Conservation (phyloP, 1,139 yeast species). For the Scheffersomyces quercinus region DNA sequence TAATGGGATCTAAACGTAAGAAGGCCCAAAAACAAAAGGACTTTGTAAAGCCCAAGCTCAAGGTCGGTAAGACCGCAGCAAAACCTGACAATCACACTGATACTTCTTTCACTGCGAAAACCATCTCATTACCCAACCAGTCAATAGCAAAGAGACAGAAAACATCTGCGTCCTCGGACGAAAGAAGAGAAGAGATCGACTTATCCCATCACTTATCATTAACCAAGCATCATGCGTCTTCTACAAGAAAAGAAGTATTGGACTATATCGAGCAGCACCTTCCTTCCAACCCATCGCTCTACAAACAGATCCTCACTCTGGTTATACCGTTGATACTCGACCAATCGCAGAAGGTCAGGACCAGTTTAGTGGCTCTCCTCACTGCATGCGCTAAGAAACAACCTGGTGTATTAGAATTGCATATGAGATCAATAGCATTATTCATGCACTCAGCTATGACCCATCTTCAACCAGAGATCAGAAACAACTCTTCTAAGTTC, state of each 20-base stretch:
- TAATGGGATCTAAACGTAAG: conserved; percentile 60
- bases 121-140: conserved; percentile 64
- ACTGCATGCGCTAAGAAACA: conserved; percentile 51
- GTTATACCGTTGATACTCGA: conserved; percentile 65
- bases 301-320: conserved; percentile 58
- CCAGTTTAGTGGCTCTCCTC: conserved; percentile 55
- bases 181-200: conserved; percentile 40
- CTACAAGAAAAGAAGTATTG: conserved; percentile 75
- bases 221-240: conserved; percentile 73
- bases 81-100: conserved; percentile 78
- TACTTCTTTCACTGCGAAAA: conserved; percentile 78
- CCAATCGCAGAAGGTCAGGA: conserved; percentile 62
- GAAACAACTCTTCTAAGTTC: conserved; percentile 69
- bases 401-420: conserved; percentile 62
- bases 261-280: conserved; percentile 46
- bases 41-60: conserved; percentile 76
- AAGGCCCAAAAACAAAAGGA: conserved; percentile 72
- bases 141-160: conserved; percentile 31
- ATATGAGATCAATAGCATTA: conserved; percentile 63
- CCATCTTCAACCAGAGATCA: conserved; percentile 73
- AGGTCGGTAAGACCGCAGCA: conserved; percentile 81
- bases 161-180: conserved; percentile 6
- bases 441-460: conserved; percentile 95
- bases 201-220: conserved; percentile 62
- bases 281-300: conserved; percentile 52